Base-by-base conservation (phyloP, 331 rosid species). In the Cydonia oblonga region DNA sequence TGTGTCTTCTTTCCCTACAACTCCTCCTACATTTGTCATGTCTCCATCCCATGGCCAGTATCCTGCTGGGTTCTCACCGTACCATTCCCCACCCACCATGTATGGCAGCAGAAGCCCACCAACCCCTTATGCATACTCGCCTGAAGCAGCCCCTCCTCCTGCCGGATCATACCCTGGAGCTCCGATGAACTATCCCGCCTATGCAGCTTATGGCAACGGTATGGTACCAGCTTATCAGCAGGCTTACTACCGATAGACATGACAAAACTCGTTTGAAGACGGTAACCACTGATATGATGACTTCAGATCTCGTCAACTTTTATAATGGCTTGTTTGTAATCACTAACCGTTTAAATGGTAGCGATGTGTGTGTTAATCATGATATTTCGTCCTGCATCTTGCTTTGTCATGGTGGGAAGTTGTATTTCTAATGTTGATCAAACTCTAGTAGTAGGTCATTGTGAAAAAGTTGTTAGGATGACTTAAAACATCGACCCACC, bases 201-300 rank as follows among this genome's bases (percentile, higher is more conserved):
- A 93, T 23, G 86, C 87, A 46, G 92, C 87, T 78, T 95, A 95
- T 75, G 98, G 90, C 28, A 90, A 87, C 75, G 91, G 95, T 52
- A 75, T 93, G 95, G 90, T 96, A 72, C 91, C 95, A 74, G 84
- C 95, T 86, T 95, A 95, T 91, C 97, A 93, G 92, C 98, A 88
- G 90, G 98, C 98, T 86, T 95, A 95, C 96, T 91, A 95, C 97
- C 95, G 96, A 88, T 95, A 89, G 96, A 86, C 73, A 77, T 85
- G 89, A 88, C 89, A 75, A 22, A 22, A 72, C 89, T 79, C 81
- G 40, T 19, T 58, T 71, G 85, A 88, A 84, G 96, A 95, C 79
- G 96, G 98, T 91, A 89, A 95, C 96, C 88, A 90, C 98, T 95
- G 98, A 95, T 93, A 86, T 81, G 90, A 87, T 80, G 93, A 91